Evolutionary conservation across 2,329 filamentous ascomycete species (phyloP).

Genomic region (Colletotrichum paranaense): DNA sequence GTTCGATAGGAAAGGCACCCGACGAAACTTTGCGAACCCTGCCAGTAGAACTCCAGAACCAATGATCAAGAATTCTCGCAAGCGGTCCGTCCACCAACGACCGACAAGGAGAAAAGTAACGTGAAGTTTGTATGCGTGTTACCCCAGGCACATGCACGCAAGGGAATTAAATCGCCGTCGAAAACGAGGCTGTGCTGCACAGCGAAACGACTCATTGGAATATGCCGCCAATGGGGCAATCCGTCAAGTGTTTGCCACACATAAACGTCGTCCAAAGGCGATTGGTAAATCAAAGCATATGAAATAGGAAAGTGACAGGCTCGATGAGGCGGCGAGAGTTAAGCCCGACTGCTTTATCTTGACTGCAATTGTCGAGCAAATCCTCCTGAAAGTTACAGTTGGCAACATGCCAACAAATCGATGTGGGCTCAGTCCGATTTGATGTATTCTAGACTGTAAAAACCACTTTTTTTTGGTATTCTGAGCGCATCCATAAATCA

Average conservation of each 20-base stretch:
- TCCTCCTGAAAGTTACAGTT: not conserved
- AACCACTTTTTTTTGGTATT: slow-evolving; percentile 12
- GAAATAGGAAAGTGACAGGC: slow-evolving; percentile 14
- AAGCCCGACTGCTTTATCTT: not conserved
- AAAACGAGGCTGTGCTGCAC: slow-evolving; percentile 14
- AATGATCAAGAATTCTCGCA: slow-evolving; percentile 9
- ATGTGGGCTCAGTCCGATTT: not conserved
- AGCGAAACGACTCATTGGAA: not conserved
- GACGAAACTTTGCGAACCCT: slow-evolving; percentile 27
- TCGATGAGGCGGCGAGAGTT: not conserved
- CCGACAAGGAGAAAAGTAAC: not conserved
- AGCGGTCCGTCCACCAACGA: slow-evolving; percentile 12
- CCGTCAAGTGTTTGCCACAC: not conserved
- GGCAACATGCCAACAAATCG: not conserved
- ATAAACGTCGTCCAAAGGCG: not conserved
- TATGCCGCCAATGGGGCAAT: slow-evolving; percentile 3
- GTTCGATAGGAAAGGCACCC: slow-evolving; percentile 23
- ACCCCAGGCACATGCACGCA: slow-evolving; percentile 26
- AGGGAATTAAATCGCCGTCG: slow-evolving; percentile 22
- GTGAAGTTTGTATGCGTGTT: slow-evolving; percentile 17
- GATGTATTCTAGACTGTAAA: not conserved
- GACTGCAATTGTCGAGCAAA: not conserved
- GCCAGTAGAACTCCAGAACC: slow-evolving; percentile 31
- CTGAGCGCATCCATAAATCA: slow-evolving; percentile 7
- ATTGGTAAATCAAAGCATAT: not conserved